Base-by-base conservation (phyloP, 768 basidiomycete species). In the Termitomyces sp. region DNA sequence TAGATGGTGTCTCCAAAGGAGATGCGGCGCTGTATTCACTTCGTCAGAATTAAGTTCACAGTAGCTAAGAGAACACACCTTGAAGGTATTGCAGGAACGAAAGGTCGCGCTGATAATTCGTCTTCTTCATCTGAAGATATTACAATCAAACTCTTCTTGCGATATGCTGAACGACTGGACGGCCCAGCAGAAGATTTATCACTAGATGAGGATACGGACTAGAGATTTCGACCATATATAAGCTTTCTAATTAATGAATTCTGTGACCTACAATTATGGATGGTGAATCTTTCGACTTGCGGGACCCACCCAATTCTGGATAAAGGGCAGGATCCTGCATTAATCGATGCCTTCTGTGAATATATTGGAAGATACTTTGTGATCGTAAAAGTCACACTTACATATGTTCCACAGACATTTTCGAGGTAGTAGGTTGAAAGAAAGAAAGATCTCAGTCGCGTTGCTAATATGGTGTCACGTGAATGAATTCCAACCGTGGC, bases 101-200 rank as follows among this genome's bases (percentile, higher is more conserved):
- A 45, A 34, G 61, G 37, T 41, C 53, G 62, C 35, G 49, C 42
- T 21, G 55, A 57, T 44, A 55, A 47, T 23, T 60, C 56, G 30
- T 70, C 70, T 44, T 73, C 72, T 48, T 76, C 76, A 32, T 74
- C 74, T 10, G 68, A 71, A 27, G 75, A 76, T 39, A 76, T 57
- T 21, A 75, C 61, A 23, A 70, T 49, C 5, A 27, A 25, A 49
- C 58, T 61, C 23, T 48, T 40, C 17, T 14, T 51, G 61, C 46
- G 64, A 39, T 25, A 48, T 45, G 30, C 57, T 49, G 41, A 59
- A 54, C 54, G 60, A 44, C 44, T 55, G 41, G 42, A 40, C 16
- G 30, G 42, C 12, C 32, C 59, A 52, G 21, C 61, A 53, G 61
- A 66, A 28, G 58, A 67, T 44, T 54, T 47, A 14, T 62, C 62